These are phyloP conservation scores for Delonix regia DNA, from an alignment of 306 rosid genomes.

Conservation along the genomic window DNA sequence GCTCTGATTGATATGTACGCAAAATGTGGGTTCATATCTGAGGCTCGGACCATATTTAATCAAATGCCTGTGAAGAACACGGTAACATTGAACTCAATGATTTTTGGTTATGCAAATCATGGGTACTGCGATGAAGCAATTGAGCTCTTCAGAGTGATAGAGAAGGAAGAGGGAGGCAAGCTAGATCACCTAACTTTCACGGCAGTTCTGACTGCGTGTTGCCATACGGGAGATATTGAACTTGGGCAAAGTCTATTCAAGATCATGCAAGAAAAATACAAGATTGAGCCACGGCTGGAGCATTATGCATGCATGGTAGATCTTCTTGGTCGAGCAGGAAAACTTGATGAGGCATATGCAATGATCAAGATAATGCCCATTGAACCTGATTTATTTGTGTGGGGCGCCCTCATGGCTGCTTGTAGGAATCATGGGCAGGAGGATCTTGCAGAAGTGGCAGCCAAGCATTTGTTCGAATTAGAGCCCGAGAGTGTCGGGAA, in stretches of 20 bases:
- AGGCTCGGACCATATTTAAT: conserved; percentile 61
- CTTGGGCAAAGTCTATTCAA: conserved; percentile 66
- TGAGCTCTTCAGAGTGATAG: conserved; percentile 72
- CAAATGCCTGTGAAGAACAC: conserved; percentile 68
- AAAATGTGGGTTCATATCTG: conserved; percentile 81
- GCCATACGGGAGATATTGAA: conserved; percentile 72
- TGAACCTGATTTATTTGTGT: conserved; percentile 80
- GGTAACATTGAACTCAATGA: conserved; percentile 84
- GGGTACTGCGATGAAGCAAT: conserved; percentile 72
- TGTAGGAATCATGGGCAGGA: conserved; percentile 72
- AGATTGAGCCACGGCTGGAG: conserved; percentile 73
- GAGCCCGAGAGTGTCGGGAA: conserved; percentile 85
- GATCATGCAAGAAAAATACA: conserved; percentile 66
- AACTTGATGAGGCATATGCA: conserved; percentile 59
- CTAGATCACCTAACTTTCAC: conserved; percentile 76
- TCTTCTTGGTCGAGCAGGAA: conserved; percentile 77
- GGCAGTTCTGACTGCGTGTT: conserved; percentile 74
- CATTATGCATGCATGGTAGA: conserved; percentile 89
- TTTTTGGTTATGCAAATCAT: conserved; percentile 85
- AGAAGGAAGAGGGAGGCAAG: conserved; percentile 51
- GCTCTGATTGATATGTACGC: conserved; percentile 93
- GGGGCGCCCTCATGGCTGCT: conserved; percentile 92
- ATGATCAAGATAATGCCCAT: conserved; percentile 72
- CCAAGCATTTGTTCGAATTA: conserved; percentile 64
- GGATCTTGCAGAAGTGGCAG: conserved; percentile 79